A percentile compares a stretch with the other conserved stretches of the same genome.
Conservation (phyloP, 192 early-diverging fungal genomes). For the Podila epigama region DNA sequence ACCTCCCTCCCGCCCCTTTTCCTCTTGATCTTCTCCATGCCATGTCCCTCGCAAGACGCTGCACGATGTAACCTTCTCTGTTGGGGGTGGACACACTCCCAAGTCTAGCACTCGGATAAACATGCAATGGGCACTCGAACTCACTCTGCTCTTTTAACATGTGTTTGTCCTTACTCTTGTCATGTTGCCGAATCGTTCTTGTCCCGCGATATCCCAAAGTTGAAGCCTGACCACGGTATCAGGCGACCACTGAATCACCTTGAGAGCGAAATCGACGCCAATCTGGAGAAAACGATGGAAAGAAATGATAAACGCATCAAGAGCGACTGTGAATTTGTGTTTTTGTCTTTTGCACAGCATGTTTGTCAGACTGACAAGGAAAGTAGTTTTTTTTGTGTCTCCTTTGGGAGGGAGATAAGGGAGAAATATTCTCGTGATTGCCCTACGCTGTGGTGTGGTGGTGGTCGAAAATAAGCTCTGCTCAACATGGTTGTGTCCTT, state of each 20-base stretch:
- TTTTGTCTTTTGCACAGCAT: neutral
- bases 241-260: constrained; percentile 62
- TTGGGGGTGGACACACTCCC: no score
- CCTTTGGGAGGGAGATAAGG: neutral
- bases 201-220: constrained; percentile 71
- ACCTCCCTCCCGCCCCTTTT: no score
- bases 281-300: constrained; percentile 48
- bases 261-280: constrained; percentile 70
- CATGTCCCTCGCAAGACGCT: no score
- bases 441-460: no score
- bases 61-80: no score
- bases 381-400: neutral
- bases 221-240: constrained; percentile 63
- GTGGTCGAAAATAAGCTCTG: no score
- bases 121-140: neutral
- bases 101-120: no score
- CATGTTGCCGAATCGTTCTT: constrained; percentile 66
- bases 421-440: neutral
- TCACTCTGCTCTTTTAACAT: no score
- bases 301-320: neutral
- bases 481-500: neutral
- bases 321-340: neutral
- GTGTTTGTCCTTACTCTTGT: constrained; percentile 52
- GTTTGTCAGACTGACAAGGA: constrained; percentile 1
- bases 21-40: no score